Evolutionary conservation across 78 protist species (phyloP), one percentile per base, ranked within the genome.

Genomic region (Planoprotostelium fungivorum): DNA sequence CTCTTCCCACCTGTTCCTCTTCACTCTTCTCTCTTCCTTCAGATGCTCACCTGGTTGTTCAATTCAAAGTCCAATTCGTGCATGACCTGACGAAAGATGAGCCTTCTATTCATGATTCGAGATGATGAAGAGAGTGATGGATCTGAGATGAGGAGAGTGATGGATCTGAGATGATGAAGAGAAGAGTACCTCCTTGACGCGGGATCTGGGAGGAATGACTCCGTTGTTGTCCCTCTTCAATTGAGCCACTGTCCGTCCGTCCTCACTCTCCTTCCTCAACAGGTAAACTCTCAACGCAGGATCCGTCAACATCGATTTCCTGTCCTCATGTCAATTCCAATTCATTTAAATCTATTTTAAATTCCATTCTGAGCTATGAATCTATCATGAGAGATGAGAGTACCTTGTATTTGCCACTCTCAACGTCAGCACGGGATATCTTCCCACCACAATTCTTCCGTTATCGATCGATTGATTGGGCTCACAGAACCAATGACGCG

Each of bases 31-130:
- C n/a, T n/a, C n/a, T n/a, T n/a, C n/a, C n/a, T n/a, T n/a, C n/a
- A n/a, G n/a, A n/a, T n/a, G n/a, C n/a, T n/a, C n/a, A 51, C 73
- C 73, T 51, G 73, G 73, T 51, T 51, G 73, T 51, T 51, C 73
- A 51, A 51, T 51, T 51, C 73, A 51, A 51, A 51, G 16, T 51
- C 73, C 73, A 51, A 51, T 16, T 51, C 73, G 73, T 51, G 73
- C 73, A 51, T 51, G 16, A 51, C 73, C 73, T 51, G 73, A n/a
- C n/a, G n/a, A n/a, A n/a, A n/a, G n/a, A n/a, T n/a, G n/a, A n/a
- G n/a, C n/a, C n/a, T n/a, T n/a, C n/a, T n/a, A n/a, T n/a, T n/a
- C n/a, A n/a, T n/a, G n/a, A n/a, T n/a, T n/a, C n/a, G n/a, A n/a
- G n/a, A n/a, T n/a, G n/a, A n/a, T n/a, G n/a, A n/a, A n/a, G n/a